Percentiles rank a stretch among this genome's conserved stretches.
These are phyloP conservation scores for Cyberlindnera americana DNA, from an alignment of 805 yeast genomes.

Conservation along the genomic window DNA sequence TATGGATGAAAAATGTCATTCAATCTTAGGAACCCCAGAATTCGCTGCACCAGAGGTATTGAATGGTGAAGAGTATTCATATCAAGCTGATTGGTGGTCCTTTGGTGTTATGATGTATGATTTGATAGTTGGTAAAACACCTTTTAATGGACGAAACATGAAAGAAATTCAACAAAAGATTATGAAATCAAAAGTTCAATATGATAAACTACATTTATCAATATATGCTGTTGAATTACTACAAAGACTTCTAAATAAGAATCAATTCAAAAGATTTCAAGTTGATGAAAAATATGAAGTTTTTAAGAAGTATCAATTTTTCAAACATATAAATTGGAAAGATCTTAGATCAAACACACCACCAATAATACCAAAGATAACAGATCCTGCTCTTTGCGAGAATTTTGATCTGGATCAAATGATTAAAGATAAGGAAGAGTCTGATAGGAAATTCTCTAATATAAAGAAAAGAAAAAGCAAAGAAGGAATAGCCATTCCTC, in stretches of 20 bases:
- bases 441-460: background rate
- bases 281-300: conserved; percentile 39
- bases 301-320: conserved; percentile 65
- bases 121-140: conserved; percentile 77
- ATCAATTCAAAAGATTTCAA: conserved; percentile 61
- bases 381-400: conserved; percentile 75
- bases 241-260: conserved; percentile 61
- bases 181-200: conserved; percentile 51
- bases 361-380: conserved; percentile 72
- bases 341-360: conserved; percentile 47
- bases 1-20: conserved; percentile 34
- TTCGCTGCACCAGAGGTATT: conserved; percentile 82
- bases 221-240: conserved; percentile 74
- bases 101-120: conserved; percentile 78
- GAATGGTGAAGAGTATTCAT: conserved; percentile 74
- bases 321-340: conserved; percentile 72
- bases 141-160: conserved; percentile 75
- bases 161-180: conserved; percentile 68
- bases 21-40: conserved; percentile 44
- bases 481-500: background rate
- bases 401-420: conserved; percentile 79
- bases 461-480: background rate
- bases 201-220: conserved; percentile 63
- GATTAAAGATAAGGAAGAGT: background rate
- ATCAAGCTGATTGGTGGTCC: conserved; percentile 90